Evolutionary conservation across 164 flowering plant species (phyloP).

Genomic region (Macadamia tetraphylla): DNA sequence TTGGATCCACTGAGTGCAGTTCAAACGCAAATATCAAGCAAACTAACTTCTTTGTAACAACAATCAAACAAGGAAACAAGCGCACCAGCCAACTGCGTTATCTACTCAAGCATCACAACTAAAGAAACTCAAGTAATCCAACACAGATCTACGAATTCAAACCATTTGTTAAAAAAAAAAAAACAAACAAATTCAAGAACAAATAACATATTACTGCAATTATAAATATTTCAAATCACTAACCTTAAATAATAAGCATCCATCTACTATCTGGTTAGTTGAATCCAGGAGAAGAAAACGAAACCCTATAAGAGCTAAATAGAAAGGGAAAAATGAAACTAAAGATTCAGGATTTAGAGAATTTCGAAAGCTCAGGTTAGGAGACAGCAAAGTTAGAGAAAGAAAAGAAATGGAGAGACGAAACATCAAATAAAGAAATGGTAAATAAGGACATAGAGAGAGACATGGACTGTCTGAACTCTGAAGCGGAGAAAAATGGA

Average conservation of each 20-base stretch:
- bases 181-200: background rate
- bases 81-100: too few species aligned
- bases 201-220: background rate
- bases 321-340: background rate
- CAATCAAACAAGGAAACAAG: too few species aligned
- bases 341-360: background rate
- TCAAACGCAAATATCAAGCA: background rate
- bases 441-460: background rate
- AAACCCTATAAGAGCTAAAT: background rate
- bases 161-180: background rate
- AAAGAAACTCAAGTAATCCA: background rate
- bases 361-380: background rate
- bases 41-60: background rate
- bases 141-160: background rate
- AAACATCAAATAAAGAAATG: background rate
- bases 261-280: background rate
- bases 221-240: background rate
- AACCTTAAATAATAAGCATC: background rate
- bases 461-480: background rate
- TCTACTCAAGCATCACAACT: background rate
- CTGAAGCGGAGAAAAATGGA: background rate
- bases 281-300: background rate
- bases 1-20: background rate
- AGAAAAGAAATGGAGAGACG: background rate
- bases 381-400: background rate